Evolutionary conservation across 345 rosid genomes (phyloP), one percentile per base, ranked within the genome.

Genomic region (sweet orange (Citrus sinensis)): DNA sequence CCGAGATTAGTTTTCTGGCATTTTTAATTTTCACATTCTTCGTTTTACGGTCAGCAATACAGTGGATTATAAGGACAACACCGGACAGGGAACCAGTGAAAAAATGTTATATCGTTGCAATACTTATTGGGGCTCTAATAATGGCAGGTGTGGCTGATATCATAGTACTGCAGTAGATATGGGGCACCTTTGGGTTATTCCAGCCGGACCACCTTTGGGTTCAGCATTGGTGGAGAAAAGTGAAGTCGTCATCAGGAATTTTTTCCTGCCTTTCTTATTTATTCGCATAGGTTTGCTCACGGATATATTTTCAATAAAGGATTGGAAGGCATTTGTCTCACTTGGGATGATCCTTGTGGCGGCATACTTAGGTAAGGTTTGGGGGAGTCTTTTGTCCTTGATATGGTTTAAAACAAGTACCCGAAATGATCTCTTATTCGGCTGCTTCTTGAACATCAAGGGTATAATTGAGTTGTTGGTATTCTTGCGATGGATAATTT

Each of bases 161-260:
- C 8, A 3, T 75, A 1, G 86, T 25, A 25, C 25, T 25, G 25
- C 25, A 25, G 25, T 25, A 25, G 25, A 25, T 25, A 25, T 25
- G 25, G 25, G 25, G 25, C 25, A 25, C 25, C 25, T 25, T 25
- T 25, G 25, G 25, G 40, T 76, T 6, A 30, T 87, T 20, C 88
- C 87, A 0, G 64, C 76, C 0, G 90, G 88, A 30, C 84, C 83
- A 0, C 84, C 86, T 5, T 24, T 85, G 8, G 87, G 88, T 25
- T 39, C 85, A 9, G 62, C 84, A 5, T 1, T 87, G 4, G 62
- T 71, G 1, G 85, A 83, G 19, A 83, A 61, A 78, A n/a, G 61
- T 2, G 88, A 87, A 14, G 25, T 78, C 6, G 0, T 83, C 24
- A 34, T 81, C 61, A 62, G 71, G 19, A 82, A 80, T 10, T 14